These are phyloP conservation scores for Abortiporus biennis DNA, from an alignment of 1,284 basidiomycete species.

Conservation along the genomic window DNA sequence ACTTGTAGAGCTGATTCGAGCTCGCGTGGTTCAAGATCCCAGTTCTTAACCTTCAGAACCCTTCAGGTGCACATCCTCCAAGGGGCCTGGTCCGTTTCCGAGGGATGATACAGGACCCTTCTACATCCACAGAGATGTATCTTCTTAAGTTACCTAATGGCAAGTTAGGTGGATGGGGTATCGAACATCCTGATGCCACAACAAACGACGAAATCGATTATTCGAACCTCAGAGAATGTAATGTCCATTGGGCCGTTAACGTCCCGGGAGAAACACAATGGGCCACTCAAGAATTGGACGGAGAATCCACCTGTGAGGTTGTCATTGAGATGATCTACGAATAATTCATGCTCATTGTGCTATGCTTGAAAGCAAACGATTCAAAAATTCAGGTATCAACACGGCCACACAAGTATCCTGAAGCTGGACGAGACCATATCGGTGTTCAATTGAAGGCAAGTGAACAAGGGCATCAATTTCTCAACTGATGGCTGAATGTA, in stretches of 20 bases:
- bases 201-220: constrained; percentile 33
- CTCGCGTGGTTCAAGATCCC: no score
- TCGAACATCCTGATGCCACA: constrained; percentile 29
- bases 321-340: not conserved
- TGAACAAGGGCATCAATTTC: not conserved
- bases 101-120: constrained; percentile 78
- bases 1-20: no score
- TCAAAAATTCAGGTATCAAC: constrained; percentile 18
- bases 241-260: constrained; percentile 61
- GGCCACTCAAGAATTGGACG: constrained; percentile 33
- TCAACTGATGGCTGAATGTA: not conserved
- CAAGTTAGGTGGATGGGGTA: constrained; percentile 65
- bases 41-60: constrained; percentile 35
- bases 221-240: constrained; percentile 51
- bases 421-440: constrained; percentile 42
- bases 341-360: not conserved
- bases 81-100: constrained; percentile 61
- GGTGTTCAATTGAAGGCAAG: constrained; percentile 66
- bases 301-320: constrained; percentile 11
- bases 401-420: constrained; percentile 61
- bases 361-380: not conserved
- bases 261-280: constrained; percentile 60
- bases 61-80: constrained; percentile 40
- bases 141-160: constrained; percentile 38
- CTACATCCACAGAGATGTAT: constrained; percentile 65